These are phyloP conservation scores for Carex myosuroides DNA, from an alignment of 176 grass and related monocot species.

Conservation along the genomic window DNA sequence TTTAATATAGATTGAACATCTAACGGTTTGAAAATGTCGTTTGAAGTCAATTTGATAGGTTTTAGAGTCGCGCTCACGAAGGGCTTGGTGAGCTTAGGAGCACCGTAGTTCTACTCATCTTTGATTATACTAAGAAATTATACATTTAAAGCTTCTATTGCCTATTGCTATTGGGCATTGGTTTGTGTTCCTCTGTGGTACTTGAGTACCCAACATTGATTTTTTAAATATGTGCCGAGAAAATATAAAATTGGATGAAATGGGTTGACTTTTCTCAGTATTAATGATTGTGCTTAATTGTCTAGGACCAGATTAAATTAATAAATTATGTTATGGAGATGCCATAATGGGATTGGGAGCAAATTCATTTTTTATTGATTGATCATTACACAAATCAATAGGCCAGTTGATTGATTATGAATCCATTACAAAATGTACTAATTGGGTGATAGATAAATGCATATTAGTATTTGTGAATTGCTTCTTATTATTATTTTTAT, in stretches of 20 bases:
- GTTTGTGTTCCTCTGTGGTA: not conserved
- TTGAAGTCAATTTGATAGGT: too few species aligned
- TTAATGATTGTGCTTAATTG: not conserved
- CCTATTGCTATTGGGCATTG: not conserved
- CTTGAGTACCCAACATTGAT: not conserved
- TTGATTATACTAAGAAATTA: not conserved
- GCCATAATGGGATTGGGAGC: not conserved
- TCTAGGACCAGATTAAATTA: not conserved
- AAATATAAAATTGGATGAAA: not conserved
- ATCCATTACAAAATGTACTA: not conserved
- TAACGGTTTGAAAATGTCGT: too few species aligned
- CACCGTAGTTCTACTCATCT: too few species aligned
- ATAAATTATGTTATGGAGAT: not conserved
- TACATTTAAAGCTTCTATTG: too few species aligned
- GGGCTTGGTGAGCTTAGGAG: too few species aligned
- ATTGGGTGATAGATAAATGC: too few species aligned
- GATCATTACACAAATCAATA: not conserved
- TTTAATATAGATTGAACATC: too few species aligned
- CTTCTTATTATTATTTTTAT: not conserved
- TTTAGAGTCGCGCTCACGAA: too few species aligned
- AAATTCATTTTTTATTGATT: not conserved
- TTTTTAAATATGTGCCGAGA: not conserved
- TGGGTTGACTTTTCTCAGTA: not conserved
- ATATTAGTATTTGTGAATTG: not conserved
- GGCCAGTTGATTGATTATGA: not conserved